Percentiles rank a stretch among this genome's conserved stretches.
phyloP scores from a whole-genome alignment of 306 rosid genomes.

The Rosa multiflora region DNA sequence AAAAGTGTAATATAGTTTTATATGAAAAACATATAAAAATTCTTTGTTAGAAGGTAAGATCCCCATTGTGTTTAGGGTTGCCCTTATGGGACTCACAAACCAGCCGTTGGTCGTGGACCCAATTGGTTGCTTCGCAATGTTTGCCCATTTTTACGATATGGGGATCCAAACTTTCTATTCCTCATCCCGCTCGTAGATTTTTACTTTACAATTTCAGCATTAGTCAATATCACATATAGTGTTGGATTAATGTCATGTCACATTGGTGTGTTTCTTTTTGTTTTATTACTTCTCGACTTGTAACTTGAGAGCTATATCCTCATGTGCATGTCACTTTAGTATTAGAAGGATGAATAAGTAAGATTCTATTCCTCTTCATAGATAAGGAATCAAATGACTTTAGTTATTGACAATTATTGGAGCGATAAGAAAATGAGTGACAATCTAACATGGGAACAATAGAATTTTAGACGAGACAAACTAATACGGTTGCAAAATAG shows the following conservation, averaged over 20 bases:
- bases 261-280: not conserved
- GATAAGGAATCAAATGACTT: not conserved
- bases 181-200: not conserved
- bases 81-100: slow-evolving; percentile 41
- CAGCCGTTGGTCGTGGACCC: slow-evolving; percentile 33
- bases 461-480: not conserved
- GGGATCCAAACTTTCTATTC: not conserved
- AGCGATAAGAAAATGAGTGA: not conserved
- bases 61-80: slow-evolving; percentile 44
- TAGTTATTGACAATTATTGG: not conserved
- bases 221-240: not conserved
- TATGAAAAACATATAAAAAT: not conserved
- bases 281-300: not conserved
- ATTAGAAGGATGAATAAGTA: not conserved
- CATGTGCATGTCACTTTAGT: not conserved
- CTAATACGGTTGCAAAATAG: not conserved
- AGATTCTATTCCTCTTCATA: not conserved
- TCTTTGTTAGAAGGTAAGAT: slow-evolving; percentile 25
- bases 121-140: not conserved
- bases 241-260: not conserved
- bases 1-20: not conserved
- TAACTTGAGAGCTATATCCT: not conserved
- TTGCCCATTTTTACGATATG: not conserved
- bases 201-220: not conserved
- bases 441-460: not conserved